A percentile compares a stretch with the other conserved stretches of the same genome.
Conservation (phyloP, 1,284 basidiomycete genomes). For the Papiliotrema nemorosa region DNA sequence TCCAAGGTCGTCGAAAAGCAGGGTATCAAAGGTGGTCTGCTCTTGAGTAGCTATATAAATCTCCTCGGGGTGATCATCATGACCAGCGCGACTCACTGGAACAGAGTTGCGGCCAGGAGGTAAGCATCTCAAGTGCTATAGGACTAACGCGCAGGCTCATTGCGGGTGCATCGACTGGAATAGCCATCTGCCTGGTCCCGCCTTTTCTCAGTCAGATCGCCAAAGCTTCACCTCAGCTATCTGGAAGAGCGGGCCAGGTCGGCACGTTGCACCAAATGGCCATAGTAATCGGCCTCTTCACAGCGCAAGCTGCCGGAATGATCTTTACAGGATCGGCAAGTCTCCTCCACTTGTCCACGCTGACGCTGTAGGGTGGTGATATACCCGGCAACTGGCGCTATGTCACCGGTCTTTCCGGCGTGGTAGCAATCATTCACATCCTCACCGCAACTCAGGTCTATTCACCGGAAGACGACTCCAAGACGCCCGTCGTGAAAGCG, state of each 20-base stretch:
- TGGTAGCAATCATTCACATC: slow-evolving; percentile 61
- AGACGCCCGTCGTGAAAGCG: not conserved
- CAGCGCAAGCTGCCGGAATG: slow-evolving; percentile 59
- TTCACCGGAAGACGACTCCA: not conserved
- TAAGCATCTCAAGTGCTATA: not conserved
- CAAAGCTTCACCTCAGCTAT: slow-evolving; percentile 51
- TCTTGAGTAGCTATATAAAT: slow-evolving; percentile 59
- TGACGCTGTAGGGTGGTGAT: slow-evolving; percentile 34
- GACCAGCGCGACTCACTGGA: slow-evolving; percentile 60
- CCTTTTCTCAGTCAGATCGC: slow-evolving; percentile 80
- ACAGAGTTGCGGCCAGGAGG: slow-evolving; percentile 63
- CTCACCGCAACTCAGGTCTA: slow-evolving; percentile 31
- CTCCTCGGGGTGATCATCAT: slow-evolving; percentile 63
- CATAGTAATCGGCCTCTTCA: slow-evolving; percentile 78
- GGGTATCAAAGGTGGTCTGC: slow-evolving; percentile 52
- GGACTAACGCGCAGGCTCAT: slow-evolving; percentile 56
- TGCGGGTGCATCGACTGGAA: slow-evolving; percentile 73
- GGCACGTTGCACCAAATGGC: slow-evolving; percentile 85
- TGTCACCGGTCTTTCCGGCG: slow-evolving; percentile 66
- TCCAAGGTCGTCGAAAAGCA: slow-evolving; percentile 64
- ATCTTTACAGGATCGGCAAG: slow-evolving; percentile 40
- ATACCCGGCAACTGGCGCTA: slow-evolving; percentile 60
- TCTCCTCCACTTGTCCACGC: slow-evolving; percentile 52
- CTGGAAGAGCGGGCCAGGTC: slow-evolving; percentile 36
- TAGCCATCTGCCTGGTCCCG: slow-evolving; percentile 81